These are phyloP conservation scores for Chrysoporthe cubensis DNA, from an alignment of 2,329 filamentous ascomycete species.

Conservation along the genomic window DNA sequence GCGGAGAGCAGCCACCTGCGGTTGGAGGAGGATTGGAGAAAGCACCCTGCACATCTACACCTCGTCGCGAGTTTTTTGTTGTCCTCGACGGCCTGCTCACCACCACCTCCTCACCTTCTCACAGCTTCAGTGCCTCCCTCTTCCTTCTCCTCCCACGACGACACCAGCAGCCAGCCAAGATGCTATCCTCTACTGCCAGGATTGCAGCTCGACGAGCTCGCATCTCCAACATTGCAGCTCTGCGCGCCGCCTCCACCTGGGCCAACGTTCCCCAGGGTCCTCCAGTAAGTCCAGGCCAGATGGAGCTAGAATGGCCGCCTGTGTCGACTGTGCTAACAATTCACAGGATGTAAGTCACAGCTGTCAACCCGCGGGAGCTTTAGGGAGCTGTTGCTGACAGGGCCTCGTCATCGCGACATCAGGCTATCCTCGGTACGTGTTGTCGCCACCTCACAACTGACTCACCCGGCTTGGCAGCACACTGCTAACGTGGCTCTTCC, in stretches of 20 bases:
- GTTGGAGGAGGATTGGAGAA: background rate
- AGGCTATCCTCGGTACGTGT: conserved; percentile 77
- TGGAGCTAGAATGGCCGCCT: background rate
- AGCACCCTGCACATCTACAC: conserved; percentile 1
- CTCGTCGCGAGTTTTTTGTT: background rate
- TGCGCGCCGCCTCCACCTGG: conserved; percentile 78
- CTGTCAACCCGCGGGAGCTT: background rate
- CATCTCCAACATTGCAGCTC: conserved; percentile 46
- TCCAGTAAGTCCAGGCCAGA: conserved; percentile 41
- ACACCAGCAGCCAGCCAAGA: conserved; percentile 39
- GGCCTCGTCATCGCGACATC: conserved; percentile 34
- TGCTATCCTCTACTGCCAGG: conserved; percentile 59
- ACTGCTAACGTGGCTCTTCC: conserved; percentile 33
- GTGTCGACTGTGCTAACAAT: conserved; percentile 26
- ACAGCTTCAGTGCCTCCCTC: background rate
- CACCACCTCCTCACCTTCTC: background rate
- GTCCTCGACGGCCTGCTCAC: background rate
- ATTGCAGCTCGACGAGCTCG: conserved; percentile 55
- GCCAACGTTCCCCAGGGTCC: conserved; percentile 89
- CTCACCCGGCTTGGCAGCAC: conserved; percentile 10
- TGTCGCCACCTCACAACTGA: conserved; percentile 17
- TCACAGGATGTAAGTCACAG: conserved; percentile 28
- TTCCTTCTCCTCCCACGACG: conserved; percentile 20
- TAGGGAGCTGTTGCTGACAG: conserved; percentile 28
- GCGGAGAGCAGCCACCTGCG: background rate